Evolutionary conservation across 2,329 filamentous ascomycete species (phyloP), one percentile per base, ranked within the genome.

Genomic region (Verticillium dahliae): DNA sequence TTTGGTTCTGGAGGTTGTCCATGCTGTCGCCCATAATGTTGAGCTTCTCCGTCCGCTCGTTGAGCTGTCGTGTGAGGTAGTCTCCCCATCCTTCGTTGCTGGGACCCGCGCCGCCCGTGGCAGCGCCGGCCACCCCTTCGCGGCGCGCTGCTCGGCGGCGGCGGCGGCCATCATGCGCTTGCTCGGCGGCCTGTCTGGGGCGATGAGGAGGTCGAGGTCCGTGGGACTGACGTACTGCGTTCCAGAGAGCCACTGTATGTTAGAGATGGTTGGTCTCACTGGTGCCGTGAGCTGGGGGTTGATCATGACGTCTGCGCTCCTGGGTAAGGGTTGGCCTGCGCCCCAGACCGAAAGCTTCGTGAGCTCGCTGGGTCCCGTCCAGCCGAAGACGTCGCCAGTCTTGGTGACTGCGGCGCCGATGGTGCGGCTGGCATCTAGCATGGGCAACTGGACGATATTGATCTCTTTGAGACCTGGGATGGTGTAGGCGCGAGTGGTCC

Each of bases 241-340:
- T 4, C 95, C 95, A 0, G 92, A 90, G 59, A 99, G 92, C 95
- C 95, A 99, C 75, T 98, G 92, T 41, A 99, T 76, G 69, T 96
- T 97, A 22, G 91, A 96, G 63, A 99, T 99, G 0, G 92, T 97
- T 1, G 95, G 95, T 2, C 95, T 86, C 13, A 91, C 83, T 1
- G 93, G 94, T 27, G 90, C 83, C 15, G 84, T 71, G 0, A 91
- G 83, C 62, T 90, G 81, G 0, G 90, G 87, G 71, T 98, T 97
- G 74, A 91, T 85, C 3, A 99, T 80, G 7, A 81, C 85, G 71
- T 97, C 93, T n/a, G 85, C 76, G 1, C 78, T 80, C 59, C 82
- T 86, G 62, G 83, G 85, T 64, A 91, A 77, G 34, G 80, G 75
- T 63, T 87, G 80, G 4, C 90, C 91, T 1, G 85, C 85, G 14